Conservation (phyloP, 192 early-diverging fungal genomes). For the Podila minutissima region DNA sequence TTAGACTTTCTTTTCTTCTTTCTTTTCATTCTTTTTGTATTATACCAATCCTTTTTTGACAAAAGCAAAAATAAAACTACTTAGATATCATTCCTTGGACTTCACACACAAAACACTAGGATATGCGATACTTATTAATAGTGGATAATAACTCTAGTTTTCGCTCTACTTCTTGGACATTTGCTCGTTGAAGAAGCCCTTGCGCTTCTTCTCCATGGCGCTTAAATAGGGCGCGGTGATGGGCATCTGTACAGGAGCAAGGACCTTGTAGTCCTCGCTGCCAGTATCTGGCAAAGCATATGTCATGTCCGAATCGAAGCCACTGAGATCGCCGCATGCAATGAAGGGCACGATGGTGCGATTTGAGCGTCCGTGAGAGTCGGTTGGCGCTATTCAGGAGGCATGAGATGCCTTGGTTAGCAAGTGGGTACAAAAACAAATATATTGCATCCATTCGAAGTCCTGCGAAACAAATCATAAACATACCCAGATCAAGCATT, state of each 20-base stretch:
- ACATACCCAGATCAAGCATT: constrained; percentile 78
- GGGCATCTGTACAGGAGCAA: constrained; percentile 85
- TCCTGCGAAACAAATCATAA: neutral
- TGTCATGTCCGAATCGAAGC: constrained; percentile 90
- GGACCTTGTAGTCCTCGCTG: constrained; percentile 37
- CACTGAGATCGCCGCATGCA: constrained; percentile 90
- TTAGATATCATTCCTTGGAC: no score
- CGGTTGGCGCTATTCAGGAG: constrained; percentile 45
- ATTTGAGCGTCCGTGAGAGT: constrained; percentile 76
- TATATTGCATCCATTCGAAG: neutral
- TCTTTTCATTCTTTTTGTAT: neutral
- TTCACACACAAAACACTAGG: no score
- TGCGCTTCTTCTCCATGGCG: constrained; percentile 79
- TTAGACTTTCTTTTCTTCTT: neutral
- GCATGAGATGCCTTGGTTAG: neutral
- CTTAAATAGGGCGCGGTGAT: constrained; percentile 91
- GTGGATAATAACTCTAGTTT: no score
- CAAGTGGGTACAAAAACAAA: neutral
- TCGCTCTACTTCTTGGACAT: constrained; percentile 39
- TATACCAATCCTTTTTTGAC: neutral
- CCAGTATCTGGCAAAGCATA: constrained; percentile 71
- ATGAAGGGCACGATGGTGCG: constrained; percentile 88
- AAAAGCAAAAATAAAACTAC: neutral
- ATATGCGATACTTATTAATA: no score
- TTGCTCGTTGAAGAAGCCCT: constrained; percentile 76